Evolutionary conservation across 768 basidiomycete genomes (phyloP), one percentile per base, ranked within the genome.

Genomic region (Russula griseocarnosa): DNA sequence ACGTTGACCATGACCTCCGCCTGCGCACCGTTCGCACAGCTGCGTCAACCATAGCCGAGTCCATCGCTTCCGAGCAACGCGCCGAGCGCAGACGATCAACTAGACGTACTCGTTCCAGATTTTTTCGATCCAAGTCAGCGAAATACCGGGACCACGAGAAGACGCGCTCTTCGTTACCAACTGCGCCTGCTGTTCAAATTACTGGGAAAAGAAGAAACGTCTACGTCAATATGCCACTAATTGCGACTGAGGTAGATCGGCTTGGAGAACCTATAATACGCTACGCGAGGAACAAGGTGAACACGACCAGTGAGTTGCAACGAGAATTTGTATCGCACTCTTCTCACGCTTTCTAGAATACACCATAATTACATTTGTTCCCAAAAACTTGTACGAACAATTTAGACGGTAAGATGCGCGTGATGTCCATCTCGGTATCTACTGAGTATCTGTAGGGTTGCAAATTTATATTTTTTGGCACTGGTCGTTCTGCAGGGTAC

Each of bases 361-460:
- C 76, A 96, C 94, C 30, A 74, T 92, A 54, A 55, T 97, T 55
- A 91, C 93, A 0, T 98, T 98, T 72, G 69, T 98, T 50, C 95
- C 95, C 11, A 94, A 92, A 82, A 97, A 98, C 73, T 75, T 98
- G 67, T 92, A 86, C 68, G 94, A 98, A 75, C 96, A 99, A 72
- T 99, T 98, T 73, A 82, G 92, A 66, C 83, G 95, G 87, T 88
- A 66, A 70, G 34, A 16, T 22, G 7, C 52, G 9, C 11, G 30
- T 51, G 18, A 46, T 50, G 10, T 14, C 36, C 40, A 28, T 20
- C 34, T 47, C 44, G 28, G 52, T 59, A 46, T 69, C 47, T 53
- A 61, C 53, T 70, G 54, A 59, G 32, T 14, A 34, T 44, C 34
- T 47, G 10, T 70, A 89, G 89, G 44, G 85, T 93, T 55, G 94